Evolutionary conservation across 345 rosid genomes (phyloP), one percentile per base, ranked within the genome.

Genomic region (Clausena lansium): DNA sequence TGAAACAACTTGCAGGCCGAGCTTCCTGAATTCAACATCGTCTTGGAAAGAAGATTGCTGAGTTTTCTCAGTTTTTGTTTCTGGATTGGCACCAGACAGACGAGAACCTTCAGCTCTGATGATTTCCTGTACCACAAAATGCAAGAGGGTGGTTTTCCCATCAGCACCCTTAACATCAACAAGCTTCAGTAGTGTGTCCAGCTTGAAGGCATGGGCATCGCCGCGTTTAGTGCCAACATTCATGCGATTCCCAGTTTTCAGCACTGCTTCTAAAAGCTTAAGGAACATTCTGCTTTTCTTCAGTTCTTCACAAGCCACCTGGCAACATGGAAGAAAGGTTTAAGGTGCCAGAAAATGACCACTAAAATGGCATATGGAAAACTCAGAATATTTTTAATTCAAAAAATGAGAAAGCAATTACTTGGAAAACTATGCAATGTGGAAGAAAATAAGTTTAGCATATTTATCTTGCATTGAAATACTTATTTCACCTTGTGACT

Each of bases 191-290:
- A 96, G 97, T 0, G 98, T 96, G 79, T 96, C 97, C 9, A 96
- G 98, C 92, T 94, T 96, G 90, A 94, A 96, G 41, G 99, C 98
- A 2, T 86, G 95, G 0, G 99, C 99, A 64, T 91, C 97, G 0
- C 99, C 98, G 8, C 94, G 89, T 76, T 90, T 91, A n/a, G 99
- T 96, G 73, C 97, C 97, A 54, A 92, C 89, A 60, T 96, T 94
- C 99, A 94, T 94, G 32, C 97, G 85, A 83, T 96, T 94, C 66
- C 99, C 98, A 0, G 99, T 94, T 79, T 87, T 93, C 24, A 94
- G 94, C 71, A 96, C 98, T 2, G 99, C 99, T 83, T 96, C 98
- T 7, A 93, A 79, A 78, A 96, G 98, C 86, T 92, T 96, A 70
- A 91, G 73, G 84, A 96, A 94, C 93, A 92, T 87, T 74, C 90